These are phyloP conservation scores for Tolypocladium ophioglossoides DNA, from an alignment of 2,329 filamentous ascomycete genomes.

Conservation along the genomic window DNA sequence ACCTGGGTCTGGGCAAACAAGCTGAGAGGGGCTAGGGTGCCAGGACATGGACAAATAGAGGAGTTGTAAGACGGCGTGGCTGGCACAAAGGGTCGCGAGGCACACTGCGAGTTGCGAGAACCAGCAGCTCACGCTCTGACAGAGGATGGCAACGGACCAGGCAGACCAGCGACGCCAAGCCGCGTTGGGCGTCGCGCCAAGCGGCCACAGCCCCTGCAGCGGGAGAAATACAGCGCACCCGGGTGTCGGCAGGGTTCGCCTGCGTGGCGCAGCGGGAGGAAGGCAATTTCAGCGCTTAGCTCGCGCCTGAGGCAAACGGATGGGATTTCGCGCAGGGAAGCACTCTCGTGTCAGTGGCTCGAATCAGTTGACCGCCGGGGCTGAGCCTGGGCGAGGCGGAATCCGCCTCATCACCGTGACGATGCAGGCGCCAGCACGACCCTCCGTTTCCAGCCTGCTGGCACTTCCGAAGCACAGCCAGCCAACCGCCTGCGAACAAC, in stretches of 20 bases:
- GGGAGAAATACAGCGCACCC: background rate
- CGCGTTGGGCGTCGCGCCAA: background rate
- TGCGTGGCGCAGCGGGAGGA: too few relatives aligned
- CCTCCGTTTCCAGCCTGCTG: too few relatives aligned
- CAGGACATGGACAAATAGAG: background rate
- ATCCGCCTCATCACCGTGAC: too few relatives aligned
- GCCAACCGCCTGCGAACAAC: background rate
- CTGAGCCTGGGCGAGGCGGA: background rate
- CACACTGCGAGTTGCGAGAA: background rate
- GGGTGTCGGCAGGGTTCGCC: background rate
- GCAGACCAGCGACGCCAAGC: background rate
- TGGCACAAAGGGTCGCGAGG: background rate
- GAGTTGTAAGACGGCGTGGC: background rate
- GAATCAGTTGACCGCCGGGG: background rate
- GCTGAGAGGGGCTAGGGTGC: background rate
- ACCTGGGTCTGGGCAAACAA: background rate
- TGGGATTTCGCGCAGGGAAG: too few relatives aligned
- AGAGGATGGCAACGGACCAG: background rate
- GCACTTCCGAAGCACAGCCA: too few relatives aligned
- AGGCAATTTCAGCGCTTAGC: background rate
- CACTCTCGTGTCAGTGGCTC: background rate
- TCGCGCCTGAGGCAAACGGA: background rate
- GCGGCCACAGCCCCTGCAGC: background rate
- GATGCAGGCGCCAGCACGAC: too few relatives aligned
- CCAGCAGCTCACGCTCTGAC: background rate